These are phyloP conservation scores for Phytophthora syringae DNA, from an alignment of 352 stramenopile genomes.

Conservation along the genomic window DNA sequence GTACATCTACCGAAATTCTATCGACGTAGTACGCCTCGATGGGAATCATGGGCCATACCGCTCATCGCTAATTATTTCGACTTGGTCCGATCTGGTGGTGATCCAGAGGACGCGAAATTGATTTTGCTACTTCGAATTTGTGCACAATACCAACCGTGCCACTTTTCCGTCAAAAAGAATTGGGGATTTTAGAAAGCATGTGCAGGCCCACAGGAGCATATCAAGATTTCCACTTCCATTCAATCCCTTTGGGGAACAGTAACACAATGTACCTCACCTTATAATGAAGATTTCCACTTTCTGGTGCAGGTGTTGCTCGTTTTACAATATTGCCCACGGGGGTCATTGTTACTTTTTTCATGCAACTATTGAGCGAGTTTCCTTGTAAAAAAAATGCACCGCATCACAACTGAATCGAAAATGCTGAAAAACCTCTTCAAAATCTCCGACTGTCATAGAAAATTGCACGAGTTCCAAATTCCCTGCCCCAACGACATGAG, in stretches of 20 bases:
- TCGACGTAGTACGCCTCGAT: no score
- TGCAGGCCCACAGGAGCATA: slow-evolving; percentile 21
- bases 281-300: slow-evolving; percentile 10
- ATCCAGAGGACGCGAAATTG: no score
- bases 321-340: slow-evolving; percentile 1
- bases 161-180: slow-evolving; percentile 9
- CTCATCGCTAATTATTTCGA: no score
- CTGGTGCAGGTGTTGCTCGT: slow-evolving; percentile 3
- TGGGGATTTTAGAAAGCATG: neutral
- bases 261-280: no score
- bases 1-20: no score
- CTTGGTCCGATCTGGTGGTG: no score
- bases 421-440: slow-evolving; percentile 14
- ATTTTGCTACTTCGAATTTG: no score
- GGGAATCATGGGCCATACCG: no score
- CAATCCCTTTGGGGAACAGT: no score
- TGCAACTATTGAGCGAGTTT: slow-evolving; percentile 16
- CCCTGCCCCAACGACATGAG: no score
- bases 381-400: neutral
- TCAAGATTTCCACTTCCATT: no score
- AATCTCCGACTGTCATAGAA: slow-evolving; percentile 4
- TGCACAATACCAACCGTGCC: no score
- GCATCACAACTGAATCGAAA: neutral
- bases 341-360: neutral
- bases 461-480: slow-evolving; percentile 19